A percentile compares a stretch with the other conserved stretches of the same genome.
phyloP scores from a whole-genome alignment of 2,329 filamentous ascomycete species.

The Orbilia brochopaga region DNA sequence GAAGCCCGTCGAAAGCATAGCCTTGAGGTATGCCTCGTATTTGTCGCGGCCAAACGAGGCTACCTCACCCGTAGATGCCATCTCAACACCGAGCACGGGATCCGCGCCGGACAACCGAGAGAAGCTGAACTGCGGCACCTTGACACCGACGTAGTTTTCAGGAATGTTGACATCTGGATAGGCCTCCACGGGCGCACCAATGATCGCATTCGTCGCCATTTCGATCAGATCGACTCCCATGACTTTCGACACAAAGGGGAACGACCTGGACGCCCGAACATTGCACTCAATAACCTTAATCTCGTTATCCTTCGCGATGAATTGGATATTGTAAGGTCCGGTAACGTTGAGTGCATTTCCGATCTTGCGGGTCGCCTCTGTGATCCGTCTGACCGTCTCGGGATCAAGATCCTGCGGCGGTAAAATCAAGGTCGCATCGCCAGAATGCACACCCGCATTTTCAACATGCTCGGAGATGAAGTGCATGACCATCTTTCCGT shows the following conservation, averaged over 20 bases:
- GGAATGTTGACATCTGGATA: constrained; percentile 80
- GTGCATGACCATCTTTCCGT: constrained; percentile 88
- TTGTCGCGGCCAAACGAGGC: constrained; percentile 95
- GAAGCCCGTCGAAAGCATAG: constrained; percentile 92
- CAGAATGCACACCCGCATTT: constrained; percentile 97
- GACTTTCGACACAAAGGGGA: constrained; percentile 97
- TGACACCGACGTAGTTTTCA: constrained; percentile 87
- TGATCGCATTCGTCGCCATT: constrained; percentile 97
- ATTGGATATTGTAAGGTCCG: constrained; percentile 97
- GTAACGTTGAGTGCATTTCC: constrained; percentile 92
- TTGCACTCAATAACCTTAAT: constrained; percentile 99
- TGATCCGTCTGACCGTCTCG: constrained; percentile 88
- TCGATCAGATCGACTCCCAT: constrained; percentile 98
- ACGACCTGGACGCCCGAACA: constrained; percentile 91
- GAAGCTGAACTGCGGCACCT: constrained; percentile 99
- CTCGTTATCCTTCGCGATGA: constrained; percentile 99
- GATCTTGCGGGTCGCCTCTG: constrained; percentile 94
- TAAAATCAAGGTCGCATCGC: constrained; percentile 92
- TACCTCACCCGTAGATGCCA: constrained; percentile 98
- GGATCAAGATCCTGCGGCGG: constrained; percentile 90
- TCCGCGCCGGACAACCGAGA: constrained; percentile 94
- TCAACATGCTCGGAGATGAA: constrained; percentile 99
- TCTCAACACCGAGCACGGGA: constrained; percentile 95
- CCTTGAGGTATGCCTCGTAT: constrained; percentile 97
- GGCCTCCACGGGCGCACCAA: constrained; percentile 77